These are phyloP conservation scores for Blastobotrys aristatus DNA, from an alignment of 1,139 yeast species.

Conservation along the genomic window DNA sequence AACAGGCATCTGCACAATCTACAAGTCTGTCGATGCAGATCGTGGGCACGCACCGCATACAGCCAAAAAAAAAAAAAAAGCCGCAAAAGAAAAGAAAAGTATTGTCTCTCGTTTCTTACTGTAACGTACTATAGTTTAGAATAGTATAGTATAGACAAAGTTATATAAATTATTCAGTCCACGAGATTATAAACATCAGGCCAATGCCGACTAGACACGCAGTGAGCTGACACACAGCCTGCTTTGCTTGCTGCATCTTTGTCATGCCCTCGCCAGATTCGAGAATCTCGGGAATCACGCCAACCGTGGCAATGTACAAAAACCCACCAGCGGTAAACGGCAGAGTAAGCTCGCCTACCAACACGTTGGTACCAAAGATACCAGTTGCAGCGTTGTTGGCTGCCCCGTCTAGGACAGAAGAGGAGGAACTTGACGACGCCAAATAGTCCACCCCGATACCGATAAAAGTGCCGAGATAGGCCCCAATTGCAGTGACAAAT, in stretches of 20 bases:
- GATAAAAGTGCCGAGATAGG: conserved; percentile 55
- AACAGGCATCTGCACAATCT: too few species aligned
- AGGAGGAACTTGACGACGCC: conserved; percentile 21
- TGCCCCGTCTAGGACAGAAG: conserved; percentile 10
- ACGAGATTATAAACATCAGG: conserved; percentile 48
- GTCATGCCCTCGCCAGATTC: conserved; percentile 39
- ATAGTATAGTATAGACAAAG: too few species aligned
- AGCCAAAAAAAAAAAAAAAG: conserved; percentile 2
- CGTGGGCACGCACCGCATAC: too few species aligned
- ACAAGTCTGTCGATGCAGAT: too few species aligned
- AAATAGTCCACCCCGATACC: conserved; percentile 49
- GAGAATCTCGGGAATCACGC: conserved; percentile 59
- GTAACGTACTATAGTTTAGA: too few species aligned
- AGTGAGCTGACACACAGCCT: conserved; percentile 40
- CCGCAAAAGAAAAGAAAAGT: neutral
- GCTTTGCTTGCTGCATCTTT: conserved; percentile 35
- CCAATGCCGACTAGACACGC: conserved; percentile 47
- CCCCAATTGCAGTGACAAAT: conserved; percentile 57
- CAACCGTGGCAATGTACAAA: conserved; percentile 59
- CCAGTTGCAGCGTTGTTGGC: conserved; percentile 30
- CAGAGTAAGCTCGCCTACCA: conserved; percentile 47
- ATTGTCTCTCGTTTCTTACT: too few species aligned
- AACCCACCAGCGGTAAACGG: conserved; percentile 74
- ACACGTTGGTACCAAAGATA: conserved; percentile 46
- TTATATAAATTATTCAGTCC: conserved; percentile 37